Evolutionary conservation across 2,329 filamentous ascomycete species (phyloP).

Genomic region (Fusarium cicatricum): DNA sequence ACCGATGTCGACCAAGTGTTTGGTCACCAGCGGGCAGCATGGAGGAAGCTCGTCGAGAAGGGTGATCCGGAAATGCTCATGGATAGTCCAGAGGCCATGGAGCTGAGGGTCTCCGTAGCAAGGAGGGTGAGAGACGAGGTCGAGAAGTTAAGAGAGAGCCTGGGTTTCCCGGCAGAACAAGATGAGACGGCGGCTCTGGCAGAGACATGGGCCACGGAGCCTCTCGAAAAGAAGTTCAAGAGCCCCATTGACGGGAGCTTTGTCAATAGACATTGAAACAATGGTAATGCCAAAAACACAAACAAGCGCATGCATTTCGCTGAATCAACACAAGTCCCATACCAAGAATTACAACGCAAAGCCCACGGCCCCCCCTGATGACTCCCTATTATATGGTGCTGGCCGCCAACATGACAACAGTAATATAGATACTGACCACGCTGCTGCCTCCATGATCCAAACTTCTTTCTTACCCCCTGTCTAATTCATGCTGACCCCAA

Average conservation of each 20-base stretch:
- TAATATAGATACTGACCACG: slow-evolving; percentile 13
- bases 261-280: slow-evolving; percentile 50
- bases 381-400: slow-evolving; percentile 30
- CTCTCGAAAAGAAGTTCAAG: slow-evolving; percentile 56
- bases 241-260: slow-evolving; percentile 64
- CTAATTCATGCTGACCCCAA: slow-evolving; percentile 36
- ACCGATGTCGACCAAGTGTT: slow-evolving; percentile 79
- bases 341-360: slow-evolving; percentile 9
- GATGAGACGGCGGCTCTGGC: slow-evolving; percentile 79
- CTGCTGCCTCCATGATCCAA: slow-evolving; percentile 23
- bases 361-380: slow-evolving; percentile 10
- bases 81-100: slow-evolving; percentile 69
- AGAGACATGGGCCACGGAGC: slow-evolving; percentile 77
- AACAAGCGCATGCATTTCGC: slow-evolving; percentile 20
- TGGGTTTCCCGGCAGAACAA: slow-evolving; percentile 79
- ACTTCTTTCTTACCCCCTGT: slow-evolving; percentile 29
- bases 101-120: slow-evolving; percentile 78
- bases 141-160: slow-evolving; percentile 74
- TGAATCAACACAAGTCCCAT: slow-evolving; percentile 20
- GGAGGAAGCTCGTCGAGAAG: slow-evolving; percentile 70
- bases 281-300: slow-evolving; percentile 11
- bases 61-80: slow-evolving; percentile 58
- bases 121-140: slow-evolving; percentile 81
- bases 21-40: slow-evolving; percentile 77
- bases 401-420: slow-evolving; percentile 2